Percentiles rank a stretch among this genome's conserved stretches.
Evolutionary conservation across 2,329 filamentous ascomycete genomes (phyloP).

Genomic region (Graphilbum fragrans): DNA sequence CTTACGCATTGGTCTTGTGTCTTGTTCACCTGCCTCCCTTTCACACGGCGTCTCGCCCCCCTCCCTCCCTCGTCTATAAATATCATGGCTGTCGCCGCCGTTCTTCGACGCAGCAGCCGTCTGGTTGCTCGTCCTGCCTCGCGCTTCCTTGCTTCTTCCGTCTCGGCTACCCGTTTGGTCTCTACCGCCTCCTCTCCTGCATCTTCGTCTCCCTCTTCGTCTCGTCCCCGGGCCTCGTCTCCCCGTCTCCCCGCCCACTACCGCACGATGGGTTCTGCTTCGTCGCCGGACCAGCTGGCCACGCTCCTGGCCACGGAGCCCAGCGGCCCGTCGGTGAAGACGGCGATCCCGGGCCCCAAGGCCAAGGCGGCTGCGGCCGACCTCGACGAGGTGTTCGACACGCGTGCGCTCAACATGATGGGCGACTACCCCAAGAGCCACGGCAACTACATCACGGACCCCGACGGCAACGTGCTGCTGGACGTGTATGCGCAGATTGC

Average conservation of each 20-base stretch:
- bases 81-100: not conserved
- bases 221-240: not conserved
- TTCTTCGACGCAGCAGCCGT: not conserved
- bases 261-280: conserved; percentile 9
- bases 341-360: conserved; percentile 63
- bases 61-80: not conserved
- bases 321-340: conserved; percentile 38
- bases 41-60: no score
- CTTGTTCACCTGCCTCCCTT: not conserved
- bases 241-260: not conserved
- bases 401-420: conserved; percentile 73
- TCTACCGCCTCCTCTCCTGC: not conserved
- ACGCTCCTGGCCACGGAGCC: conserved; percentile 29
- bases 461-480: conserved; percentile 60
- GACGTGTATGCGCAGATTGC: conserved; percentile 85
- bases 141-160: not conserved
- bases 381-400: conserved; percentile 72
- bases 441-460: conserved; percentile 71
- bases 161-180: not conserved
- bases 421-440: conserved; percentile 60
- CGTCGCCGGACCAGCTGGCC: conserved; percentile 12
- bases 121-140: not conserved
- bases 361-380: conserved; percentile 56
- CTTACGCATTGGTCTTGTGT: not conserved
- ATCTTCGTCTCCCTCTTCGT: not conserved